Evolutionary conservation across 768 basidiomycete genomes (phyloP), one percentile per base, ranked within the genome.

Genomic region (Pisolithus tinctorius): DNA sequence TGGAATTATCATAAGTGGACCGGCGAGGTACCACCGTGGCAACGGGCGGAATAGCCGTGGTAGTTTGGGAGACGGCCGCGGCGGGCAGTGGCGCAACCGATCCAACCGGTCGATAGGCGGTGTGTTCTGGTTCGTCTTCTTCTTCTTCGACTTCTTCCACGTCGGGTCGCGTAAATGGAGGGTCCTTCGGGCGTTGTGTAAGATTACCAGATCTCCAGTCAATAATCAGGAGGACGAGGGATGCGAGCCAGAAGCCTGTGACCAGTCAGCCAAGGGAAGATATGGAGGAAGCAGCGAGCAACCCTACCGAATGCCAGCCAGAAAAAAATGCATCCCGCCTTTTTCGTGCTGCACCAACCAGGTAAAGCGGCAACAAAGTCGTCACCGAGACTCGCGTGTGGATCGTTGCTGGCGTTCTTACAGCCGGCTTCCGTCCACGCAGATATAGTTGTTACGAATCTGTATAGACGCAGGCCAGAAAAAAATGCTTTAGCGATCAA

Each of bases 331-430:
- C 82, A 82, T 0, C 80, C 89, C 2, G 93, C 93, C 60, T 91
- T 93, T 72, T 96, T 97, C 6, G 93, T 94, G 56, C 75, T 82
- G 68, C 93, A 97, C 88, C 90, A 96, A 0, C 87, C 82, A 4
- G 77, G 69, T 2, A 97, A 73, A 17, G 73, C 89, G 4, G 74
- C 74, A 55, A 77, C 77, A 65, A 86, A 97, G 52, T 75, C 79
- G 29, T 77, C 71, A 17, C 87, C 84, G 11, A 81, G 75, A 46
- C 74, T 74, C 0, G 82, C 84, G 63, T 92, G 77, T 4, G 93
- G 94, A 59, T 96, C 93, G 4, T 88, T 81, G 47, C 74, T 72
- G 1, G 91, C 65, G 55, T 95, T 74, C 68, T 95, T 95, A 74
- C 93, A 97, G 0, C 93, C 93, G 1, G 88, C 69, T 63, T 93